A percentile compares a stretch with the other conserved stretches of the same genome.
Evolutionary conservation across 441 rosid species (phyloP).

Genomic region (Syzygium malaccense): DNA sequence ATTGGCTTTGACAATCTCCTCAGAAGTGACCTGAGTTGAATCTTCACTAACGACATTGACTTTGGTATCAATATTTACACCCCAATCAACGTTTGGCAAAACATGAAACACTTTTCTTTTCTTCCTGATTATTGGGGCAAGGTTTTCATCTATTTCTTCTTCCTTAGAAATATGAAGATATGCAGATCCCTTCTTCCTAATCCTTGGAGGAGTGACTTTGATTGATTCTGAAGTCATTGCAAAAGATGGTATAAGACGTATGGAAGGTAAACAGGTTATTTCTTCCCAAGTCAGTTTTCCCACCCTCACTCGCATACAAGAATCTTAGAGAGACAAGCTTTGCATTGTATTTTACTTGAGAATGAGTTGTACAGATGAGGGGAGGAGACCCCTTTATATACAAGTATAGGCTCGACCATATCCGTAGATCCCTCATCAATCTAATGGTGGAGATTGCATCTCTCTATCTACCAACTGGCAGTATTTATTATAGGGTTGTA

Average conservation of each 20-base stretch:
- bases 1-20: neutral
- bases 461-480: no score
- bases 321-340: no score
- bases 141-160: neutral
- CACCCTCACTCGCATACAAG: no score
- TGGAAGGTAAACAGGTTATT: neutral
- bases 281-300: no score
- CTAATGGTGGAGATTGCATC: no score
- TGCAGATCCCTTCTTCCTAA: neutral
- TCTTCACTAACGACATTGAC: neutral
- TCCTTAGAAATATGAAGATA: no score
- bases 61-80: neutral
- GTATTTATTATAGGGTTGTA: no score
- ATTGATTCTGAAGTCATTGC: neutral
- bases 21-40: neutral
- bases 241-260: neutral
- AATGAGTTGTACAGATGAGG: no score
- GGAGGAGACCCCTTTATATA: no score
- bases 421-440: no score
- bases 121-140: neutral
- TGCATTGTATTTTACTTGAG: no score
- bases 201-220: neutral
- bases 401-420: no score
- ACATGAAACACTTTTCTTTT: neutral
- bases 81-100: neutral